Evolutionary conservation across 1,139 yeast species (phyloP).

Genomic region (Taphrina wiesneri): DNA sequence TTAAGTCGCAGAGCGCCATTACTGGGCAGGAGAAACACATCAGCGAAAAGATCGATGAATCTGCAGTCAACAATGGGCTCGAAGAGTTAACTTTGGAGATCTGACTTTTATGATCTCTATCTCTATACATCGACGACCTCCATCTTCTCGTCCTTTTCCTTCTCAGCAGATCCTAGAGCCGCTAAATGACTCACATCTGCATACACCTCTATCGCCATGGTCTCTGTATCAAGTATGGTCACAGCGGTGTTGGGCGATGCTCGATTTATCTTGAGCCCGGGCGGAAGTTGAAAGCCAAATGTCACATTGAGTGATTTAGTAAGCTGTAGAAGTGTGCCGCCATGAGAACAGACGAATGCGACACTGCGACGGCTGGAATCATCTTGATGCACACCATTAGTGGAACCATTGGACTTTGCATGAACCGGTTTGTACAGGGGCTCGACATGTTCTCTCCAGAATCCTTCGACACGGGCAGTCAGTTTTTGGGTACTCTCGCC

Average conservation of each 20-base stretch:
- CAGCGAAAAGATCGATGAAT: background rate
- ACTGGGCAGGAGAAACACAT: background rate
- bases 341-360: conserved; percentile 19
- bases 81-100: background rate
- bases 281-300: conserved; percentile 6
- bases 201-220: conserved; percentile 23
- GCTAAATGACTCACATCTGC: conserved; percentile 20
- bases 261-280: background rate
- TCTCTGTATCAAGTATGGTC: conserved; percentile 13
- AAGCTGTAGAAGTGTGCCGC: conserved; percentile 22
- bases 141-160: conserved; percentile 18
- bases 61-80: background rate
- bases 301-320: conserved; percentile 7
- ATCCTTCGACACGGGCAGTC: conserved; percentile 8
- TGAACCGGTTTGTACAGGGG: background rate
- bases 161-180: conserved; percentile 5
- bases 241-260: conserved; percentile 28
- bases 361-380: background rate
- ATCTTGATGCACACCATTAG: background rate
- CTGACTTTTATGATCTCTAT: background rate
- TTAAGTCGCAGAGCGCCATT: background rate
- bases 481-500: conserved; percentile 19
- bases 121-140: conserved; percentile 26
- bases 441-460: conserved; percentile 19
- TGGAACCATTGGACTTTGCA: background rate